Conservation (phyloP, 1,284 basidiomycete species). For the Chalciporus piperatoides region DNA sequence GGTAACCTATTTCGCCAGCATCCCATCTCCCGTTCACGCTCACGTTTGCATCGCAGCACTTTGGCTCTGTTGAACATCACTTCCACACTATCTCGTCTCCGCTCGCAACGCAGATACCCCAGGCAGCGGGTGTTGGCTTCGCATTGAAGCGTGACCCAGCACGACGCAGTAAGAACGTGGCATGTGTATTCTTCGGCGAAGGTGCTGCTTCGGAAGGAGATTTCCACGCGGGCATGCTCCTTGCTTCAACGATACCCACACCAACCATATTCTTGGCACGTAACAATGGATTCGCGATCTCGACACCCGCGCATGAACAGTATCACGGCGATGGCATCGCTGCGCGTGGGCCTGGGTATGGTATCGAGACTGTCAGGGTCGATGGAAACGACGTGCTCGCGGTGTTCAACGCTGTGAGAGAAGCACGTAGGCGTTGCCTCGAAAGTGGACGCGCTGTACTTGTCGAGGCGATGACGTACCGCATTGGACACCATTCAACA, state of each 20-base stretch:
- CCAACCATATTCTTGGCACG: conserved; percentile 75
- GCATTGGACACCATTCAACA: conserved; percentile 93
- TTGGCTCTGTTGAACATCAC: conserved; percentile 79
- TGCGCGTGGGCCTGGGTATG: conserved; percentile 89
- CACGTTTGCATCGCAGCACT: conserved; percentile 55
- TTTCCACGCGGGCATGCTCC: conserved; percentile 74
- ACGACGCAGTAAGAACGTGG: conserved; percentile 72
- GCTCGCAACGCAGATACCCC: conserved; percentile 93
- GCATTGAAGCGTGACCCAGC: conserved; percentile 79
- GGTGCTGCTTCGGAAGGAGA: conserved; percentile 78
- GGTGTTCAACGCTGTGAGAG: conserved; percentile 76
- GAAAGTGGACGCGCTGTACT: conserved; percentile 81
- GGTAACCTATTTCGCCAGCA: conserved; percentile 38
- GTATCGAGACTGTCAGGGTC: conserved; percentile 85
- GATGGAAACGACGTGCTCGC: conserved; percentile 94
- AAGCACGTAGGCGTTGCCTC: conserved; percentile 75
- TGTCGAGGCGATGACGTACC: conserved; percentile 91
- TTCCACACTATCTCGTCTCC: conserved; percentile 95
- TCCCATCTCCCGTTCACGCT: conserved; percentile 3
- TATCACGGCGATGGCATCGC: conserved; percentile 94
- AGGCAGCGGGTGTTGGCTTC: conserved; percentile 91
- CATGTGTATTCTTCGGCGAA: conserved; percentile 89
- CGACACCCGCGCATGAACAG: conserved; percentile 87
- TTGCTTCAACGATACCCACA: conserved; percentile 71
- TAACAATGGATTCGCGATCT: conserved; percentile 93